Evolutionary conservation across 1,284 basidiomycete species (phyloP).

Genomic region (Inonotus hispidus): DNA sequence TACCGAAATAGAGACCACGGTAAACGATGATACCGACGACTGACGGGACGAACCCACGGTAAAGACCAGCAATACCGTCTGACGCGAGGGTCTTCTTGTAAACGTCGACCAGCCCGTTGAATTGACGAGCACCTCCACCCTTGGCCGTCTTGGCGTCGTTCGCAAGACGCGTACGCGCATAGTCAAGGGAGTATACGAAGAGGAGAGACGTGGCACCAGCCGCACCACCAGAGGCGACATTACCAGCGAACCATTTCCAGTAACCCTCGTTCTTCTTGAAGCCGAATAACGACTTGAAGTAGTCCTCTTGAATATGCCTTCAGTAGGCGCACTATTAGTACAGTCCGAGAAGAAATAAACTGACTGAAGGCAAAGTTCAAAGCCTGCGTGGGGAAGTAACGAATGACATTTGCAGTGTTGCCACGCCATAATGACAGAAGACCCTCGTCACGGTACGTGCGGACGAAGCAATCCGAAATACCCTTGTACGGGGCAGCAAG

Average conservation of each 20-base stretch:
- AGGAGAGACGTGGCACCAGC: slow-evolving; percentile 94
- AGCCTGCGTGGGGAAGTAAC: slow-evolving; percentile 96
- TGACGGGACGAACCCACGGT: slow-evolving; percentile 93
- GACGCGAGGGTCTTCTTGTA: slow-evolving; percentile 91
- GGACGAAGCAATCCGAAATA: slow-evolving; percentile 80
- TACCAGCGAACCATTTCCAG: slow-evolving; percentile 88
- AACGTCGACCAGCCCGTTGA: slow-evolving; percentile 93
- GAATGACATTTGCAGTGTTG: slow-evolving; percentile 97
- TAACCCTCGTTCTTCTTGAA: slow-evolving; percentile 88
- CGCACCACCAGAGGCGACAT: slow-evolving; percentile 95
- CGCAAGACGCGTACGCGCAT: slow-evolving; percentile 95
- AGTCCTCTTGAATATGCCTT: slow-evolving; percentile 63
- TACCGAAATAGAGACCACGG: slow-evolving; percentile 95
- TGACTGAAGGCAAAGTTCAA: slow-evolving; percentile 93
- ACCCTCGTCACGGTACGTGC: slow-evolving; percentile 90
- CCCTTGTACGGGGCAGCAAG: slow-evolving; percentile 92
- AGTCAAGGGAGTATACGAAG: slow-evolving; percentile 97
- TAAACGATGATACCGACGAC: slow-evolving; percentile 95
- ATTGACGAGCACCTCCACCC: slow-evolving; percentile 87
- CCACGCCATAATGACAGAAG: slow-evolving; percentile 89
- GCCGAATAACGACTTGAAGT: slow-evolving; percentile 93
- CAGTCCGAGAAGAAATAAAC: slow-evolving; percentile 33
- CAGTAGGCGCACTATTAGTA: slow-evolving; percentile 8
- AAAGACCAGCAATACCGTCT: slow-evolving; percentile 86
- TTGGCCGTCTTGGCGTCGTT: slow-evolving; percentile 94